Conservation (phyloP, 1,284 basidiomycete species). For the Dichomitus squalens region DNA sequence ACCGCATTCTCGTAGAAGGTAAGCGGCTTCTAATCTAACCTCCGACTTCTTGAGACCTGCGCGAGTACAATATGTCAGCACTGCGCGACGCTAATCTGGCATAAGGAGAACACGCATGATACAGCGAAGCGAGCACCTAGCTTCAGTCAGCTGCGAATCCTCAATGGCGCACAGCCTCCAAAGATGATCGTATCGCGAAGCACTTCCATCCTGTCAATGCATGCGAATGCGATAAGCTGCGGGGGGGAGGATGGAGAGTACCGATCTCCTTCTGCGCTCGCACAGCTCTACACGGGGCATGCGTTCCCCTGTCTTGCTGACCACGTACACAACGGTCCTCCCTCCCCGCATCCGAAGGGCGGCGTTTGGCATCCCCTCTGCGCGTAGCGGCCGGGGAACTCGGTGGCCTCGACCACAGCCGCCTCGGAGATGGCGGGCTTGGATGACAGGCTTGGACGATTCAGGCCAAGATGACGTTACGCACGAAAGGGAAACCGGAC, state of each 20-base stretch:
- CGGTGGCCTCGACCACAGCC: constrained; percentile 8
- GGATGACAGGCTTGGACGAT: no score
- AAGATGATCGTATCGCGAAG: constrained; percentile 16
- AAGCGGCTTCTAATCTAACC: constrained; percentile 10
- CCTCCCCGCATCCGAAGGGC: constrained; percentile 9
- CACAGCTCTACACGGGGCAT: constrained; percentile 7
- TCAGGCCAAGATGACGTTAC: no score
- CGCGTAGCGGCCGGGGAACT: constrained; percentile 13
- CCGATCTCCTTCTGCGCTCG: not conserved
- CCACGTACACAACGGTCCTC: constrained; percentile 1
- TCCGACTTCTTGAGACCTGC: not conserved
- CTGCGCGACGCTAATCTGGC: not conserved
- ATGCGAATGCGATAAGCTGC: no score
- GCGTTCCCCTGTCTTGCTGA: not conserved
- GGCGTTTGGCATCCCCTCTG: constrained; percentile 2
- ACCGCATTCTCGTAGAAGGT: constrained; percentile 13
- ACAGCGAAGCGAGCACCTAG: constrained; percentile 5
- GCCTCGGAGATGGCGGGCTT: constrained; percentile 12
- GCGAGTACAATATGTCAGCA: not conserved
- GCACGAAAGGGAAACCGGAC: no score
- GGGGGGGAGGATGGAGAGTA: no score
- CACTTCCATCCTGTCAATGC: constrained; percentile 15
- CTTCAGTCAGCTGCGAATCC: constrained; percentile 14
- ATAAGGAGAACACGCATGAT: not conserved
- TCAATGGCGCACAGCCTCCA: constrained; percentile 5